Base-by-base conservation (phyloP, 257 asterid genomes). In the Primulina huaijiensis region DNA sequence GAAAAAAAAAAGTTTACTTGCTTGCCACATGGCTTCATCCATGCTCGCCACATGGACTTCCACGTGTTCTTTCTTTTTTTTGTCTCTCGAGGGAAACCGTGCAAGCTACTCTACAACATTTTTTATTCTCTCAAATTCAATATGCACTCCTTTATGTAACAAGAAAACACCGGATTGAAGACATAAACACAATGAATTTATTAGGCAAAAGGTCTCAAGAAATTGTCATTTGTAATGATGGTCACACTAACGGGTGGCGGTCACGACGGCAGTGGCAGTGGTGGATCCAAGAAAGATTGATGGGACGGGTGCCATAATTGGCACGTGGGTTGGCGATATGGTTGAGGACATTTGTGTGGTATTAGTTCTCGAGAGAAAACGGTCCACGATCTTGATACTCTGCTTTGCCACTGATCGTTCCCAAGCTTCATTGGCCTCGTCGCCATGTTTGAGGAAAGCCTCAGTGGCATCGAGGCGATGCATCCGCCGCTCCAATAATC, bases 401-500 rank as follows among this genome's bases (percentile, higher is more conserved):
- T 88, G 93, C 43, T 68, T 67, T 6, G 78, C 88, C 72, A 92
- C 95, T 17, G 74, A 62, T 40, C 82, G 69, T 57, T 86, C 79
- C 97, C 97, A 91, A 14, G 88, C 88, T 43, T 85, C 85, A 14
- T 74, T 62, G n/a, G 89, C 57, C 8, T 83, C 88, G 0, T 31
- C 43, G 8, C 84, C 88, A 35, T 71, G 78, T n/a, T 79, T 81
- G 0, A 78, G 76, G 58, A 88, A 85, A 8, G 82, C 95, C 73
- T 87, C 97, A 0, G 96, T 86, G 5, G 96, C 98, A 52, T 90
- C 88, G 6, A 92, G 80, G 50, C 75, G 83, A 70, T 84, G 86
- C 58, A 88, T 71, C 43, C 78, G 69, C 82, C 90, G 60, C 67
- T 69, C 83, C 20, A 90, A 50, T 23, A 79, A 83, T 40, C 79